These are phyloP conservation scores for Eragrostis tef DNA, from an alignment of 202 grass and related monocot genomes.

Conservation along the genomic window DNA sequence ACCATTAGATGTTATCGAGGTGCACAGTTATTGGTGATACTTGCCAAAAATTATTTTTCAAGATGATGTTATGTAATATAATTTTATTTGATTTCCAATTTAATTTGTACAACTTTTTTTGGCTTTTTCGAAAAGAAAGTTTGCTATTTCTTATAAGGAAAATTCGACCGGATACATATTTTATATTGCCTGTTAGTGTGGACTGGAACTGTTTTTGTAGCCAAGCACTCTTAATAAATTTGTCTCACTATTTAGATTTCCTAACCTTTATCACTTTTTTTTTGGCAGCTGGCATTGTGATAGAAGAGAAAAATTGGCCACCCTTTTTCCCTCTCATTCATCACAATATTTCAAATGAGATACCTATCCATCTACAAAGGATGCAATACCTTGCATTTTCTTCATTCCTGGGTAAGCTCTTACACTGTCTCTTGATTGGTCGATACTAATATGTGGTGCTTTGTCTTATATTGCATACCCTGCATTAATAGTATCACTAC, in stretches of 20 bases:
- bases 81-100: neutral
- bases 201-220: neutral
- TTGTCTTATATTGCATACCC: neutral
- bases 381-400: constrained; percentile 77
- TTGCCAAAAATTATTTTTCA: constrained; percentile 4
- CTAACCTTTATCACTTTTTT: constrained; percentile 7
- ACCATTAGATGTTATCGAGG: neutral
- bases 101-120: neutral
- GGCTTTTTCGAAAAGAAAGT: neutral
- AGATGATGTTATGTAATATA: neutral
- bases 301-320: constrained; percentile 75
- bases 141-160: neutral
- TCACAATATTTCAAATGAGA: constrained; percentile 78
- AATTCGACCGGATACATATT: neutral
- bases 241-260: neutral
- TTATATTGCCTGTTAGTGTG: neutral
- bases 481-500: neutral
- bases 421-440: neutral
- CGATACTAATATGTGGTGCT: neutral
- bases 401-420: constrained; percentile 64
- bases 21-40: neutral
- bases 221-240: neutral
- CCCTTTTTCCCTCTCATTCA: constrained; percentile 76
- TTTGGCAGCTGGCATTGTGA: constrained; percentile 64
- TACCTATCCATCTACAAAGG: constrained; percentile 66